Evolutionary conservation across 2,329 filamentous ascomycete genomes (phyloP).

Genomic region (Madurella mycetomatis): DNA sequence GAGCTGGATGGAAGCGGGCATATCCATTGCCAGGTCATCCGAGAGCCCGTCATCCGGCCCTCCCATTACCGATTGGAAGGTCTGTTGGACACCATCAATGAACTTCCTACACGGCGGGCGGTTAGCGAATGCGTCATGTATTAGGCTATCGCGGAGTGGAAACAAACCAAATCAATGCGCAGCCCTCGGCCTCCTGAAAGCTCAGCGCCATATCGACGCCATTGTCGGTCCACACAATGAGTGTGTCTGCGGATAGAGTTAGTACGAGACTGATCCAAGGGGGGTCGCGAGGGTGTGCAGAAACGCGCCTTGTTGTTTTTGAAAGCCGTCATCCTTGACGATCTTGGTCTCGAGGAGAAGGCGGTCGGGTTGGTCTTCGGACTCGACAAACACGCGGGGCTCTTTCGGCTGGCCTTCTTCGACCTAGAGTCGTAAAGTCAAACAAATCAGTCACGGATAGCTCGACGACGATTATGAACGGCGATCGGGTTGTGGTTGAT

Average conservation of each 20-base stretch:
- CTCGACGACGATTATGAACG: neutral
- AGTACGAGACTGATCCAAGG: slow-evolving; percentile 28
- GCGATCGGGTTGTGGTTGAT: neutral
- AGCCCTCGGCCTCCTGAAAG: slow-evolving; percentile 96
- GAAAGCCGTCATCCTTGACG: slow-evolving; percentile 89
- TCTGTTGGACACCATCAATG: slow-evolving; percentile 77
- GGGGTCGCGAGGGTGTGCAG: slow-evolving; percentile 12
- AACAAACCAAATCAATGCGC: slow-evolving; percentile 79
- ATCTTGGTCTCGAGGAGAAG: slow-evolving; percentile 86
- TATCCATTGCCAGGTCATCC: slow-evolving; percentile 77
- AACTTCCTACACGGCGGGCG: slow-evolving; percentile 65
- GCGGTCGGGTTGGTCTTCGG: slow-evolving; percentile 83
- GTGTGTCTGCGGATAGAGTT: slow-evolving; percentile 62
- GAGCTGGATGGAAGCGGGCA: slow-evolving; percentile 64
- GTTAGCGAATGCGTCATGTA: slow-evolving; percentile 23
- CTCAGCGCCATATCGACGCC: slow-evolving; percentile 95
- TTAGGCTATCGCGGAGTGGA: neutral
- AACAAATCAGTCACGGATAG: slow-evolving; percentile 3
- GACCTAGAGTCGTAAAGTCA: slow-evolving; percentile 35
- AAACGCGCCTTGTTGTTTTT: slow-evolving; percentile 86
- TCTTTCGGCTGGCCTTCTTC: slow-evolving; percentile 65
- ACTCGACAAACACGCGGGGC: slow-evolving; percentile 83
- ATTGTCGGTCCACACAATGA: slow-evolving; percentile 98
- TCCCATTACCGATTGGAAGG: slow-evolving; percentile 56
- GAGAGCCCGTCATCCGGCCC: slow-evolving; percentile 80